Conservation (phyloP, 2,329 filamentous ascomycete genomes). For the Chaetomium sp. region DNA sequence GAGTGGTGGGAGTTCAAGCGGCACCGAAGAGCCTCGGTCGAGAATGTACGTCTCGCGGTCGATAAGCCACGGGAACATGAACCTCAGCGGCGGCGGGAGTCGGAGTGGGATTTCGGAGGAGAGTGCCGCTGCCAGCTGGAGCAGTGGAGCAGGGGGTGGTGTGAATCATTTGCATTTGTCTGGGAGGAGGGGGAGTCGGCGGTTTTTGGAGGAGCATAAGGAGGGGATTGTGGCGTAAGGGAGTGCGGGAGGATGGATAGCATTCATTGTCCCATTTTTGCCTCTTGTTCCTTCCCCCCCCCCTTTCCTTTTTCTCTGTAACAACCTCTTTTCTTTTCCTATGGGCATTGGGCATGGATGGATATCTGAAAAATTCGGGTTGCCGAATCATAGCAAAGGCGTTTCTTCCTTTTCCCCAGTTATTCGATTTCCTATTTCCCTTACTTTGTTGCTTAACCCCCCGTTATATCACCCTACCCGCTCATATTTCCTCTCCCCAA, state of each 20-base stretch:
- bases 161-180: constrained; percentile 17
- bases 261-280: not conserved
- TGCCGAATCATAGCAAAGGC: no score
- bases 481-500: no score
- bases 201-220: constrained; percentile 13
- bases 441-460: no score
- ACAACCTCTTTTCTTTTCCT: not conserved
- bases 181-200: constrained; percentile 11
- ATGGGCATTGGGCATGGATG: not conserved
- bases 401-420: not conserved
- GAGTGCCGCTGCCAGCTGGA: not conserved
- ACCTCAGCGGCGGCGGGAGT: not conserved
- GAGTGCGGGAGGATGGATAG: not conserved
- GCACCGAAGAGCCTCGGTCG: not conserved
- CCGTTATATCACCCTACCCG: no score
- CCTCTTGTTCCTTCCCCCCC: no score
- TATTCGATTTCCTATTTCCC: not conserved
- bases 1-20: not conserved
- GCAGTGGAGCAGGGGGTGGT: not conserved
- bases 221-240: constrained; percentile 13
- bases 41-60: not conserved
- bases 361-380: no score
- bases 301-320: not conserved
- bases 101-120: not conserved
- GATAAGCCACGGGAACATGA: not conserved